Percentiles rank a stretch among this genome's conserved stretches.
Evolutionary conservation across 1,139 yeast species (phyloP).

Genomic region (Sporopachydermia cereana): DNA sequence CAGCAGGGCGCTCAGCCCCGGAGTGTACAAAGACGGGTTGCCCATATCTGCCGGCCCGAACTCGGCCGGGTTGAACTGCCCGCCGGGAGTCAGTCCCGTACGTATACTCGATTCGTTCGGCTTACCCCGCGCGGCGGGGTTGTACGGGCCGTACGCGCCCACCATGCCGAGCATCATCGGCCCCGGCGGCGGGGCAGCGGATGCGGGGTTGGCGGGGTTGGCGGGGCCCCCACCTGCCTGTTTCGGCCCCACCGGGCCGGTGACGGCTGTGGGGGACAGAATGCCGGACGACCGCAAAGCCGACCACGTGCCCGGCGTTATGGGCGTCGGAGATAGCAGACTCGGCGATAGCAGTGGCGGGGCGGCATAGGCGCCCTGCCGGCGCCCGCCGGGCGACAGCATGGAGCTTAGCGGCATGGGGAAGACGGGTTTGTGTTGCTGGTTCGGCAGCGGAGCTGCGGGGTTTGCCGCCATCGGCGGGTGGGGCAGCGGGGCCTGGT

Average conservation of each 20-base stretch:
- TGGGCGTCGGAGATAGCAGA: conserved; percentile 1
- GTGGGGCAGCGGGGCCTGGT: neutral
- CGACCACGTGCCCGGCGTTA: conserved; percentile 3
- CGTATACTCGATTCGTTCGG: conserved; percentile 60
- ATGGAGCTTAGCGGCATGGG: conserved; percentile 2
- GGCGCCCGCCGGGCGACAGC: conserved; percentile 2
- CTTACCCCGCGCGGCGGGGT: conserved; percentile 48
- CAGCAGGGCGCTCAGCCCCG: conserved; percentile 3
- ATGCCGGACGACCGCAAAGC: conserved; percentile 1
- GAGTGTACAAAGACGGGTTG: neutral
- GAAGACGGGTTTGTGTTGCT: neutral
- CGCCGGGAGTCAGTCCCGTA: conserved; percentile 50
- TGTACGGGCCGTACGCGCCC: conserved; percentile 8
- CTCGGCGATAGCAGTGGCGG: conserved; percentile 2
- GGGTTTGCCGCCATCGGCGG: neutral
- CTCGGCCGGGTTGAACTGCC: conserved; percentile 10
- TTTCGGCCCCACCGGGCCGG: neutral
- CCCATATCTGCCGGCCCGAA: neutral
- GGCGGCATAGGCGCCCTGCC: neutral
- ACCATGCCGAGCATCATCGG: neutral
- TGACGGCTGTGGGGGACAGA: neutral
- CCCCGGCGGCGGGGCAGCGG: neutral
- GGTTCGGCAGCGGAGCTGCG: neutral
- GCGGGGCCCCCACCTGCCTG: neutral
- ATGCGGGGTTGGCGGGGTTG: neutral